Conservation (phyloP, 108 stramenopile genomes). For the Fragilaria radians region DNA sequence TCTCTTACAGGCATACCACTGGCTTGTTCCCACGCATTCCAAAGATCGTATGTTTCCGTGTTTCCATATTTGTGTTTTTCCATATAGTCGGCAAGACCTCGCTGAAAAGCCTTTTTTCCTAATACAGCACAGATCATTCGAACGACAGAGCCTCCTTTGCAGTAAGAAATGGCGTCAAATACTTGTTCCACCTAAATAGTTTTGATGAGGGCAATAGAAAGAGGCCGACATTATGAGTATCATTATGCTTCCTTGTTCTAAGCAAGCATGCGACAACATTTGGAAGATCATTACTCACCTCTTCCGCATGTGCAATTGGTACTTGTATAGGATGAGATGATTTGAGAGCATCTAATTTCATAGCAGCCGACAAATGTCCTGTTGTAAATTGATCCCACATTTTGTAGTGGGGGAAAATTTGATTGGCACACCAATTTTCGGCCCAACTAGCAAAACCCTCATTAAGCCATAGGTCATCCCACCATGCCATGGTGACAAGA, state of each 20-base stretch:
- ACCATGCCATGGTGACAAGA: constrained; percentile 95
- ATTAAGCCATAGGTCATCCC: constrained; percentile 97
- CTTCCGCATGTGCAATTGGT: constrained; percentile 87
- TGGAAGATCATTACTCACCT: too few relatives aligned
- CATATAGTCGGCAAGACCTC: constrained; percentile 77
- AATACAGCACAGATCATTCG: constrained; percentile 90
- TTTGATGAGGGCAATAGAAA: too few relatives aligned
- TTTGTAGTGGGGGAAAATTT: constrained; percentile 64
- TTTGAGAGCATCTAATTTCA: constrained; percentile 80
- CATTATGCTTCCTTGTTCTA: too few relatives aligned
- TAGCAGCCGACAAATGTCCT: constrained; percentile 70
- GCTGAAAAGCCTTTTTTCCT: constrained; percentile 78
- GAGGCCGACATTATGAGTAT: too few relatives aligned
- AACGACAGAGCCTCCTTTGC: constrained; percentile 84
- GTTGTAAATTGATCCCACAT: constrained; percentile 94
- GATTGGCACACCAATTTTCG: constrained; percentile 76
- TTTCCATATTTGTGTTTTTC: constrained; percentile 83
- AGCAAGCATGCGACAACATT: too few relatives aligned
- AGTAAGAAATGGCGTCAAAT: constrained; percentile 93
- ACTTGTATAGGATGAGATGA: constrained; percentile 93
- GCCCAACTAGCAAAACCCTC: constrained; percentile 95
- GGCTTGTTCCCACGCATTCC: constrained; percentile 90
- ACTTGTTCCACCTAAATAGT: constrained; percentile 71
- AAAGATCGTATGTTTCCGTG: constrained; percentile 88
- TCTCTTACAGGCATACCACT: constrained; percentile 82